Base-by-base conservation (phyloP, 176 grass and related monocot genomes). In the Chrysopogon serrulatus region DNA sequence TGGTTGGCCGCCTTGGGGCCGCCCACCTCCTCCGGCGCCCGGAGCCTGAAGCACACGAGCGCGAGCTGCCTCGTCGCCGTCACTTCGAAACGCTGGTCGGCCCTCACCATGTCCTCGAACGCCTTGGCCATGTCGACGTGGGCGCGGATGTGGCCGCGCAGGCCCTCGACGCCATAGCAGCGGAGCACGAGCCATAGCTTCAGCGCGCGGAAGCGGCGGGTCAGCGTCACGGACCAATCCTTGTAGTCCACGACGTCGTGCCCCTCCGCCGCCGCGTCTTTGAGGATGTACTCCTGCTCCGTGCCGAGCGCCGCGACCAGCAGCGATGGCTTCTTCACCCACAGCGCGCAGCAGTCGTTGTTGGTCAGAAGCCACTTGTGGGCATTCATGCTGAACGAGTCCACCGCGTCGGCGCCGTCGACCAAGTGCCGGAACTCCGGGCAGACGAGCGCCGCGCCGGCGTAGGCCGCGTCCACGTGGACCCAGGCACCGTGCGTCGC, bases 171-270 rank as follows among this genome's bases (percentile, higher is more conserved):
- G 60, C 90, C n/a, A n/a, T n/a, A 88, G 78, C 85, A 81, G 56
- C 65, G 82, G 15, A 92, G 79, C 68, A 92, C 78, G n/a, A 86
- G 71, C 90, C 90, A 92, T 2, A 92, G 53, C 65, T 92, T 92
- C 24, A 88, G 83, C 2, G 86, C 82, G 10, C 85, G 85, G 81
- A 92, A 92, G 5, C 86, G 77, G 12, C 86, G 44, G 17, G 78
- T 88, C 3, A 78, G 54, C n/a, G 75, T 62, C 14, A 62, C 56
- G 0, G 24, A 42, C 75, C 75, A 78, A 24, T 78, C 75, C 75
- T 62, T 78, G 36, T 78, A 77, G 75, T 77, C 75, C 8, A 77
- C 53, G 35, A 60, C 54, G 75, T 62, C 75, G 54, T 39, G 34
- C 10, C 75, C 75, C 15, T 41, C 75, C 6, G 75, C 36, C 23